These are phyloP conservation scores for Pseudonitzschia multiseries DNA, from an alignment of 108 stramenopile species.

Conservation along the genomic window DNA sequence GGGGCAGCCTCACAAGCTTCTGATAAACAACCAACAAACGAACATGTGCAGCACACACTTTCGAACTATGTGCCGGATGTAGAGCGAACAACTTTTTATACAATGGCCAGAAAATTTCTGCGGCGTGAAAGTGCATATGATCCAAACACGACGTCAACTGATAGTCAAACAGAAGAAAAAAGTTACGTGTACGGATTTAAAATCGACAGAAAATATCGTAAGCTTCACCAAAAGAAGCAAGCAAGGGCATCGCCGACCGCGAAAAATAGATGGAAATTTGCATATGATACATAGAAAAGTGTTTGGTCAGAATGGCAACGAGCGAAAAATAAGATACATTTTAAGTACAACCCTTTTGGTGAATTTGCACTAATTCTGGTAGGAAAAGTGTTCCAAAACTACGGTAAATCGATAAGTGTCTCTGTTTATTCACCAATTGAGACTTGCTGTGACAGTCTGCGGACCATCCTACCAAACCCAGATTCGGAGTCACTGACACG, in stretches of 20 bases:
- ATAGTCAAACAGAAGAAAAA: background rate
- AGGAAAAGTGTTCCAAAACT: too few species aligned
- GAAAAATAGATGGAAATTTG: background rate
- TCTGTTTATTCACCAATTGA: background rate
- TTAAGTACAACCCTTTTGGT: too few species aligned
- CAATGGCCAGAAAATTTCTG: conserved; percentile 26
- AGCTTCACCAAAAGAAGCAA: background rate
- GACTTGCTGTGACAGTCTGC: conserved; percentile 5
- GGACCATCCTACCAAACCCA: conserved; percentile 8
- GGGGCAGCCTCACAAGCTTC: background rate
- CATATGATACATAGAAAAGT: background rate
- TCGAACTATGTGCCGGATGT: conserved; percentile 39
- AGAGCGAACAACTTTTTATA: conserved; percentile 31
- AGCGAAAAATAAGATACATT: background rate
- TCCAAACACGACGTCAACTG: too few species aligned
- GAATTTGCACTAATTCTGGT: too few species aligned
- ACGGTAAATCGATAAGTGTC: background rate
- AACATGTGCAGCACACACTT: conserved; percentile 24
- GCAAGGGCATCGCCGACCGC: background rate
- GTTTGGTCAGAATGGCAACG: background rate
- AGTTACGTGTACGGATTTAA: conserved; percentile 2
- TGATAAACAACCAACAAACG: background rate
- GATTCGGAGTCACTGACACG: conserved; percentile 16
- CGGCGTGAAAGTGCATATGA: background rate
- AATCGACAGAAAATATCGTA: conserved; percentile 10